Percentiles rank a stretch among this genome's conserved stretches.
phyloP scores from a whole-genome alignment of 441 rosid species.

The Dalechampia spathulata region DNA sequence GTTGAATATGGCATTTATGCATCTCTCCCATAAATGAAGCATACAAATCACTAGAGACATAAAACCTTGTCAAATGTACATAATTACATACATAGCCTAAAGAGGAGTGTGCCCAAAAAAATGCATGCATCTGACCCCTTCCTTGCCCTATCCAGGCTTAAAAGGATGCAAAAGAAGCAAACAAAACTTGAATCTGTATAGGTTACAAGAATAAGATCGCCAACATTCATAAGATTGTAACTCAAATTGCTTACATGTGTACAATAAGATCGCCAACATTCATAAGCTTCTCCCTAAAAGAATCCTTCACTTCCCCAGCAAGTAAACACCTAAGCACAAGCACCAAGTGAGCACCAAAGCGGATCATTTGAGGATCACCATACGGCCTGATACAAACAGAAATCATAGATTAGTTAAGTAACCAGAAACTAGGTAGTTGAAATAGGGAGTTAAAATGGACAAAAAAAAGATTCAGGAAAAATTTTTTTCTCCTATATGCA shows the following conservation, averaged over 20 bases:
- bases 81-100: background rate
- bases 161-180: too few relatives aligned
- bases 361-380: slow-evolving; percentile 95
- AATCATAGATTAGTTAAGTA: slow-evolving; percentile 9
- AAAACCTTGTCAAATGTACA: background rate
- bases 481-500: background rate
- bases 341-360: slow-evolving; percentile 93
- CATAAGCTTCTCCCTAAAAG: slow-evolving; percentile 77
- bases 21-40: background rate
- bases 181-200: too few relatives aligned
- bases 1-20: background rate
- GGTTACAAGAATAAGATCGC: too few relatives aligned
- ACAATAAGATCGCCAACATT: slow-evolving; percentile 90
- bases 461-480: background rate
- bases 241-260: slow-evolving; percentile 59
- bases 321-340: slow-evolving; percentile 84
- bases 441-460: background rate
- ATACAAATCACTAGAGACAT: background rate
- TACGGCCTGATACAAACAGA: slow-evolving; percentile 68
- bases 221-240: background rate
- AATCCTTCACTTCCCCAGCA: slow-evolving; percentile 66
- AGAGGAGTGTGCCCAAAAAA: background rate
- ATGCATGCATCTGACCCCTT: background rate
- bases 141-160: background rate
- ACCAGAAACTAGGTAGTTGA: background rate